phyloP scores from a whole-genome alignment of 495 filamentous ascomycete genomes.

The Penicillium parvum region DNA sequence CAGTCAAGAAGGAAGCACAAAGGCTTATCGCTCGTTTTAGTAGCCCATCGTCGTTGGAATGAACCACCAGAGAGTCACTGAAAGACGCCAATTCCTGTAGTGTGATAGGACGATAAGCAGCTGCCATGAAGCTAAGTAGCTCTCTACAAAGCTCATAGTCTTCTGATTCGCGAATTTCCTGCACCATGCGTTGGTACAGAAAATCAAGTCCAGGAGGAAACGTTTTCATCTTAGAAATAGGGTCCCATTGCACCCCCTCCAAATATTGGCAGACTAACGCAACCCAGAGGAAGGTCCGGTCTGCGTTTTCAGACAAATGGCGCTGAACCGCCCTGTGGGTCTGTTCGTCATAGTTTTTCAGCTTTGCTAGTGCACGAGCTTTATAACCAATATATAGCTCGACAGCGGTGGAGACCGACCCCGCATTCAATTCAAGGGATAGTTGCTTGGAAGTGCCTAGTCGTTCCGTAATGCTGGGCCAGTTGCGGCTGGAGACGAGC shows the following conservation, averaged over 20 bases:
- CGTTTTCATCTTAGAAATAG: neutral
- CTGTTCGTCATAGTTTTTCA: slow-evolving; percentile 5
- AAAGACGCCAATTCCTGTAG: slow-evolving; percentile 20
- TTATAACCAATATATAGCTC: slow-evolving; percentile 32
- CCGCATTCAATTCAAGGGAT: slow-evolving; percentile 26
- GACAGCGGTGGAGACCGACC: slow-evolving; percentile 17
- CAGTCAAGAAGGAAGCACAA: slow-evolving; percentile 18
- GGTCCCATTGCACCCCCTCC: neutral
- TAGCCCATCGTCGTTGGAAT: neutral
- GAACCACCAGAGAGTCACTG: slow-evolving; percentile 6
- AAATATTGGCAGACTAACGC: slow-evolving; percentile 25
- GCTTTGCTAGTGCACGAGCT: slow-evolving; percentile 14
- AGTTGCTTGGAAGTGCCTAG: too few relatives aligned
- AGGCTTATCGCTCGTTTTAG: slow-evolving; percentile 10
- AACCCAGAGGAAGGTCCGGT: slow-evolving; percentile 37
- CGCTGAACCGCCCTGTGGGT: slow-evolving; percentile 7
- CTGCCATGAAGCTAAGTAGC: slow-evolving; percentile 13
- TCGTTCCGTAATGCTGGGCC: too few relatives aligned
- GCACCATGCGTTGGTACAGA: slow-evolving; percentile 15
- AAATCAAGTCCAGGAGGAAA: slow-evolving; percentile 13
- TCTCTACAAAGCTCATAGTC: slow-evolving; percentile 8
- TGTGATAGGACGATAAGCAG: slow-evolving; percentile 26
- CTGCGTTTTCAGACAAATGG: slow-evolving; percentile 16
- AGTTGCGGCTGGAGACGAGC: neutral
- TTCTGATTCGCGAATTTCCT: slow-evolving; percentile 1